phyloP scores from a whole-genome alignment of 305 asterid genomes.

The Ruellia speciosa region DNA sequence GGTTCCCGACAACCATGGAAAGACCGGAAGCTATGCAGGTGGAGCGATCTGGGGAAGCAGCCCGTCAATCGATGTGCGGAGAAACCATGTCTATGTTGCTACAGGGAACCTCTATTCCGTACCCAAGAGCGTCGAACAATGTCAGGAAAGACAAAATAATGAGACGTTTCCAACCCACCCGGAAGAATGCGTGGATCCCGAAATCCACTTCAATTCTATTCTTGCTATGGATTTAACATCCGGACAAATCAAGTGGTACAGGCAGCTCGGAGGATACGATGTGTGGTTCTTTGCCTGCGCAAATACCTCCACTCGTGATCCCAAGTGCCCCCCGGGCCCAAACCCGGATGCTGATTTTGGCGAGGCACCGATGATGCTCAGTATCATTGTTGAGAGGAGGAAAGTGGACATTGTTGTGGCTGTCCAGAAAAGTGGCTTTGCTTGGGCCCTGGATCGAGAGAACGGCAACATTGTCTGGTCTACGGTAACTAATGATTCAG shows the following conservation, averaged over 20 bases:
- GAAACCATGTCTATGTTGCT: background rate
- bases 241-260: constrained; percentile 38
- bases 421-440: constrained; percentile 59
- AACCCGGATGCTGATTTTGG: constrained; percentile 46
- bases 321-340: constrained; percentile 42
- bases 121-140: constrained; percentile 29
- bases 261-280: constrained; percentile 23
- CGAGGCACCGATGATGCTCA: constrained; percentile 55
- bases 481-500: constrained; percentile 19
- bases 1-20: constrained; percentile 39
- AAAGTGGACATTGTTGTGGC: constrained; percentile 35
- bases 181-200: constrained; percentile 36
- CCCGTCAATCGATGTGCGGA: constrained; percentile 34
- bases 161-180: constrained; percentile 15
- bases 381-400: constrained; percentile 15
- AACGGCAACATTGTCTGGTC: constrained; percentile 41
- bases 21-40: constrained; percentile 36
- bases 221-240: constrained; percentile 37
- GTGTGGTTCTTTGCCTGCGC: constrained; percentile 37
- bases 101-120: constrained; percentile 34
- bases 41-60: constrained; percentile 59
- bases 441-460: constrained; percentile 43
- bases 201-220: constrained; percentile 38
- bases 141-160: constrained; percentile 27
- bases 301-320: constrained; percentile 12